A percentile compares a stretch with the other conserved stretches of the same genome.
Conservation (phyloP, 805 yeast species). For the Barnettozyma pratensis region DNA sequence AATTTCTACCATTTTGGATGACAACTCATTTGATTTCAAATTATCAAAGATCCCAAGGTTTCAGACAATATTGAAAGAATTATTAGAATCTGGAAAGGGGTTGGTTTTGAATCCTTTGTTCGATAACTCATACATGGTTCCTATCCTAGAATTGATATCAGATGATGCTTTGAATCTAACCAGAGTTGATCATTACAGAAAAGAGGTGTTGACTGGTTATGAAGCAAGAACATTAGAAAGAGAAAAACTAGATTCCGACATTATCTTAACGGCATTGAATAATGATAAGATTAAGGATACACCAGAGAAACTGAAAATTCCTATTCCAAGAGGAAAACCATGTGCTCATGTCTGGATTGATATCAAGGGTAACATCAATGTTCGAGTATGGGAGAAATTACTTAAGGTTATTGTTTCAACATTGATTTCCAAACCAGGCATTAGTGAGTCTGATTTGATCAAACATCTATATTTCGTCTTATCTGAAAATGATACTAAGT, state of each 20-base stretch:
- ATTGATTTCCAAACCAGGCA: conserved; percentile 53
- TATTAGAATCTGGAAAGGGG: conserved; percentile 47
- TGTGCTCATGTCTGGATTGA: conserved; percentile 73
- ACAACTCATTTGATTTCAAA: conserved; percentile 25
- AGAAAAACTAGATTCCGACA: conserved; percentile 60
- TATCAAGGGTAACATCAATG: conserved; percentile 54
- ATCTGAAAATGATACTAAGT: conserved; percentile 29
- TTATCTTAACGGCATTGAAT: conserved; percentile 32
- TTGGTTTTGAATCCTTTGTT: conserved; percentile 46
- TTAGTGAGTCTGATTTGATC: conserved; percentile 25
- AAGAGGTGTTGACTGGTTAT: conserved; percentile 52
- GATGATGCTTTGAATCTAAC: conserved; percentile 35
- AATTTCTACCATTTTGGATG: conserved; percentile 20
- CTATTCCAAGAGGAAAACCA: conserved; percentile 56
- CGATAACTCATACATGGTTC: conserved; percentile 58
- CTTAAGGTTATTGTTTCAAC: conserved; percentile 41
- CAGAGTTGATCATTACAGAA: conserved; percentile 51
- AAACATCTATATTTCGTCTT: conserved; percentile 18
- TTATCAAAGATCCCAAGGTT: conserved; percentile 46
- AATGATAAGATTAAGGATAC: conserved; percentile 5
- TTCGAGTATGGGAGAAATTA: conserved; percentile 53
- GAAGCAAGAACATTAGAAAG: conserved; percentile 73
- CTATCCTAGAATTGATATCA: conserved; percentile 52
- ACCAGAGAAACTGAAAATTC: conserved; percentile 16
- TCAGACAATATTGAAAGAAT: conserved; percentile 35